Percentiles rank a stretch among this genome's conserved stretches.
phyloP scores from a whole-genome alignment of 2,329 filamentous ascomycete species.

The Aureobasidium sp. region DNA sequence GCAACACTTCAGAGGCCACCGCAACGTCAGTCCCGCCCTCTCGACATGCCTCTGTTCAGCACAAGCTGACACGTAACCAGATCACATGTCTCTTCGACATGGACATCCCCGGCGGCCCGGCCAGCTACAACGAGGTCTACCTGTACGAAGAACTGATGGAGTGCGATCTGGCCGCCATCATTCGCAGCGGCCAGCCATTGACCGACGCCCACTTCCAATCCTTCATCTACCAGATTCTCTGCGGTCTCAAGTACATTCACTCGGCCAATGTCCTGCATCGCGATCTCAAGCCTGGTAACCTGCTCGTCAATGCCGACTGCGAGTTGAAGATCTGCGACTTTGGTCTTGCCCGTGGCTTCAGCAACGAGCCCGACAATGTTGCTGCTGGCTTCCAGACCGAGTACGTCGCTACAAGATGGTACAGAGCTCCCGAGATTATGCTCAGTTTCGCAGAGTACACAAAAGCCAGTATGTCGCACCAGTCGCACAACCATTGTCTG shows the following conservation, averaged over 20 bases:
- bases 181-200: slow-evolving; percentile 89
- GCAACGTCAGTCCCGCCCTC: neutral
- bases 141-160: slow-evolving; percentile 99
- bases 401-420: slow-evolving; percentile 98
- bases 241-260: slow-evolving; percentile 97
- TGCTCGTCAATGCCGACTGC: slow-evolving; percentile 97
- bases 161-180: slow-evolving; percentile 95
- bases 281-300: slow-evolving; percentile 92
- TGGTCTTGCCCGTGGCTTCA: slow-evolving; percentile 91
- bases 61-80: slow-evolving; percentile 37
- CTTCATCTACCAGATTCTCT: slow-evolving; percentile 99
- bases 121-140: slow-evolving; percentile 99
- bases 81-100: slow-evolving; percentile 99
- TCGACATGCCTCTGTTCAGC: neutral
- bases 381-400: slow-evolving; percentile 95
- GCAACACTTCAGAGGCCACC: slow-evolving; percentile 73
- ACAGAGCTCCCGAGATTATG: slow-evolving; percentile 98
- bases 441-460: slow-evolving; percentile 99
- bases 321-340: slow-evolving; percentile 99
- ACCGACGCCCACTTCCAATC: slow-evolving; percentile 99
- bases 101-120: slow-evolving; percentile 84
- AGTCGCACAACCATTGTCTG: neutral
- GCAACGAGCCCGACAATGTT: slow-evolving; percentile 81
- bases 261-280: slow-evolving; percentile 96
- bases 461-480: slow-evolving; percentile 80